phyloP scores from a whole-genome alignment of 2,329 filamentous ascomycete species.

The Diaporthe vaccinii region DNA sequence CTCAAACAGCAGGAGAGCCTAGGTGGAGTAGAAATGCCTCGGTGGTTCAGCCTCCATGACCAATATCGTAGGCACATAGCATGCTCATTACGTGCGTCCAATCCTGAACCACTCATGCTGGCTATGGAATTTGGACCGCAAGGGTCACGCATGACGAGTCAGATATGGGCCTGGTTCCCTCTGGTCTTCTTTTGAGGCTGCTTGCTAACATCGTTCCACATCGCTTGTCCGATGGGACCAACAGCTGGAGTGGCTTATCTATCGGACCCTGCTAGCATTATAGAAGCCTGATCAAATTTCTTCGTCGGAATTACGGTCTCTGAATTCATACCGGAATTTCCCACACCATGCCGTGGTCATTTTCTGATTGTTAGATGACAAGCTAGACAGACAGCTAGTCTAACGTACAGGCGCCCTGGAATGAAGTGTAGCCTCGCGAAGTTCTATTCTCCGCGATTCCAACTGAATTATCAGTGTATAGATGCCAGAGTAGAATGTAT shows the following conservation, averaged over 20 bases:
- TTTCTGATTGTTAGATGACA: neutral
- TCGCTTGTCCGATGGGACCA: neutral
- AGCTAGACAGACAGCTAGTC: neutral
- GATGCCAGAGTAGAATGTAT: neutral
- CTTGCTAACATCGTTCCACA: neutral
- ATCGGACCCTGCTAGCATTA: neutral
- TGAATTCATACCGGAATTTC: neutral
- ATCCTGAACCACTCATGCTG: neutral
- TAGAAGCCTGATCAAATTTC: too few species aligned
- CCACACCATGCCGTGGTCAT: neutral
- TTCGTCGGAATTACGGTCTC: neutral
- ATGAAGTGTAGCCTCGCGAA: neutral
- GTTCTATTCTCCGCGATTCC: neutral
- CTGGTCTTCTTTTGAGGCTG: neutral
- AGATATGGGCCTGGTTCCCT: neutral
- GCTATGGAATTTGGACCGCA: neutral
- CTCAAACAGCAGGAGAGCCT: neutral
- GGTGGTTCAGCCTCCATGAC: too few species aligned
- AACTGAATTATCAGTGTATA: neutral
- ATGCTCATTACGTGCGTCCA: neutral
- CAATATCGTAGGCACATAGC: neutral
- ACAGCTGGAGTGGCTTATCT: neutral
- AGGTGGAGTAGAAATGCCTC: neutral
- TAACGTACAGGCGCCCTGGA: neutral
- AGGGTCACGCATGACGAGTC: neutral